Evolutionary conservation across 1,139 yeast species (phyloP).

Genomic region (Arxiozyma heterogenica): DNA sequence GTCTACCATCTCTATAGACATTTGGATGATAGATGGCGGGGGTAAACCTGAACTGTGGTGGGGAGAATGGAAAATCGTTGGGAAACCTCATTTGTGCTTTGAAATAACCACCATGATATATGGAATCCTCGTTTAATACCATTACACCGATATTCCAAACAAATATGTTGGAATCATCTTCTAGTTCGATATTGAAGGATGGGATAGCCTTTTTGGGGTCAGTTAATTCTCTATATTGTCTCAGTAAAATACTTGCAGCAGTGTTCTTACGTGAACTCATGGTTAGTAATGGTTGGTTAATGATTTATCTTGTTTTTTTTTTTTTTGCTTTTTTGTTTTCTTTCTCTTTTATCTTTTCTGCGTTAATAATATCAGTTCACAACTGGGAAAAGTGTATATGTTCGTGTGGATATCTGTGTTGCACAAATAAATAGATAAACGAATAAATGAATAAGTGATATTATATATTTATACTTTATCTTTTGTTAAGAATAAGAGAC

Average conservation of each 20-base stretch:
- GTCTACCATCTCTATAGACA: constrained; percentile 84
- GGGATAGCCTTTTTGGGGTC: constrained; percentile 91
- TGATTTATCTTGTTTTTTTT: not conserved
- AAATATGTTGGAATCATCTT: constrained; percentile 75
- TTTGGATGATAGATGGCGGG: constrained; percentile 94
- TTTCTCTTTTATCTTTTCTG: not conserved
- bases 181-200: constrained; percentile 78
- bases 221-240: constrained; percentile 88
- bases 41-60: constrained; percentile 88
- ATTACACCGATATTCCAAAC: constrained; percentile 90
- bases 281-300: not conserved
- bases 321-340: not conserved
- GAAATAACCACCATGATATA: constrained; percentile 93
- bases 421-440: too few relatives aligned
- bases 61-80: constrained; percentile 78
- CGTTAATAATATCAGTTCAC: not conserved
- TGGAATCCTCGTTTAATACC: constrained; percentile 82
- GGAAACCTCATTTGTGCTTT: constrained; percentile 94
- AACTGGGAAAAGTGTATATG: not conserved
- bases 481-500: not conserved
- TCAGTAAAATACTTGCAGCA: constrained; percentile 72
- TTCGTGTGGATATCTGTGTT: too few relatives aligned
- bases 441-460: too few relatives aligned
- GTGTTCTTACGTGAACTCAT: constrained; percentile 30
- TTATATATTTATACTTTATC: too few relatives aligned